These are phyloP conservation scores for Septoria petroselini DNA, from an alignment of 2,329 filamentous ascomycete genomes.

Conservation along the genomic window DNA sequence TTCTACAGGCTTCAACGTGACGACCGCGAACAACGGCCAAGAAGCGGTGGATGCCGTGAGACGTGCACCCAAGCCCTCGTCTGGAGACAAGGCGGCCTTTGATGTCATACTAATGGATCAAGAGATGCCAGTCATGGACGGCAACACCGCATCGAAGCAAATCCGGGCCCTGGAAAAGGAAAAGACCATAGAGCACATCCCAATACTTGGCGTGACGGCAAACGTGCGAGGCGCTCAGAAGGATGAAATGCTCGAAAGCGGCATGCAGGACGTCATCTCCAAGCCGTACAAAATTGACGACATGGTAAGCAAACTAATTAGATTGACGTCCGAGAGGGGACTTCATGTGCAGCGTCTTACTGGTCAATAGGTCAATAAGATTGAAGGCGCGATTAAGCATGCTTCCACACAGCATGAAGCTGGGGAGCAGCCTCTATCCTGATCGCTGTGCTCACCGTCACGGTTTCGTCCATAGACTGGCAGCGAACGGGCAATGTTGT, in stretches of 20 bases:
- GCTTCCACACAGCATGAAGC: too few species aligned
- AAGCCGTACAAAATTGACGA: conserved; percentile 39
- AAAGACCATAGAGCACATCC: conserved; percentile 25
- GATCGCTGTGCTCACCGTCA: too few species aligned
- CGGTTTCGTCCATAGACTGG: too few species aligned
- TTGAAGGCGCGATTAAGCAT: background rate
- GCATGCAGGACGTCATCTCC: conserved; percentile 37
- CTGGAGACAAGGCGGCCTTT: conserved; percentile 26
- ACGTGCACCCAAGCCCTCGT: conserved; percentile 18
- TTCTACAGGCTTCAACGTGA: conserved; percentile 29
- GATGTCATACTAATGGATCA: conserved; percentile 38
- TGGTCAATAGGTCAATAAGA: conserved; percentile 18
- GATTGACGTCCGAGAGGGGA: conserved; percentile 1
- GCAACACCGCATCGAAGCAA: conserved; percentile 30
- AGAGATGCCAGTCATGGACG: conserved; percentile 38
- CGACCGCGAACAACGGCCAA: conserved; percentile 35
- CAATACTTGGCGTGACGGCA: conserved; percentile 38
- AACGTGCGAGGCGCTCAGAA: conserved; percentile 38
- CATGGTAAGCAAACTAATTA: conserved; percentile 27
- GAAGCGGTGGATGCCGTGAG: conserved; percentile 35
- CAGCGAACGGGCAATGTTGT: too few species aligned
- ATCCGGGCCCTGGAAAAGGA: conserved; percentile 32
- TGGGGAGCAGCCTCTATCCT: too few species aligned
- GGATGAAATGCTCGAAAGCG: conserved; percentile 33
- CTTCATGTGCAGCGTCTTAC: conserved; percentile 8